Conservation (phyloP, 2,329 filamentous ascomycete species). For the Sporothrix variecibatus region DNA sequence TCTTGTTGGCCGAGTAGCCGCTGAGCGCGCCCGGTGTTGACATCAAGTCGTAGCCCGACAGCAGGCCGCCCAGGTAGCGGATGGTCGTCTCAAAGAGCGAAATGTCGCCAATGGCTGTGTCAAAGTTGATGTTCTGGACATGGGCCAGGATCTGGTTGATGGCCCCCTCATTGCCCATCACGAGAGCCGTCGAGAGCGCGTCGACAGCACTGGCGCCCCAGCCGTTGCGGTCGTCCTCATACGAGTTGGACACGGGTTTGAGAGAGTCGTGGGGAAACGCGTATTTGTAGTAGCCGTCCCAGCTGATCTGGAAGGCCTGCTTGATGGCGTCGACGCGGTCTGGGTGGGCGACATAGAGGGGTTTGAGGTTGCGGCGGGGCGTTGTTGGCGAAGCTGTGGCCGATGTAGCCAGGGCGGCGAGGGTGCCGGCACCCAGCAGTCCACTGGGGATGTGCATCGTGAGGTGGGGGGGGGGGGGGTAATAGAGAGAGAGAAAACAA, state of each 20-base stretch:
- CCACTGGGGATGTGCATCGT: constrained; percentile 24
- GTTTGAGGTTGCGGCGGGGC: constrained; percentile 14
- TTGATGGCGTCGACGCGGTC: constrained; percentile 62
- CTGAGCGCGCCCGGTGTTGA: constrained; percentile 59
- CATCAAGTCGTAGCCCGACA: constrained; percentile 76
- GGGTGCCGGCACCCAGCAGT: constrained; percentile 10
- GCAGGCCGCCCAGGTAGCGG: constrained; percentile 77
- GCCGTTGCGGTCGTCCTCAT: constrained; percentile 71
- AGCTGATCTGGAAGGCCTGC: constrained; percentile 68
- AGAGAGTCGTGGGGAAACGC: constrained; percentile 80
- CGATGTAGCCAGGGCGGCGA: constrained; percentile 23
- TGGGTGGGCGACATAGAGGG: constrained; percentile 38
- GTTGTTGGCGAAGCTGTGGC: constrained; percentile 21
- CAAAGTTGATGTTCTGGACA: constrained; percentile 71
- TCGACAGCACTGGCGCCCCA: constrained; percentile 87
- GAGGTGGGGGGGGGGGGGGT: background rate
- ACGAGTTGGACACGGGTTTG: constrained; percentile 65
- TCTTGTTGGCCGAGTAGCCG: constrained; percentile 41
- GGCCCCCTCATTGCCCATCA: constrained; percentile 71
- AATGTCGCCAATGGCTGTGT: constrained; percentile 59
- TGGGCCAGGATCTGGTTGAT: constrained; percentile 71
- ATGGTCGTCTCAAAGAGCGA: constrained; percentile 91
- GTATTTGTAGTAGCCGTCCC: constrained; percentile 71
- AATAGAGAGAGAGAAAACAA: background rate
- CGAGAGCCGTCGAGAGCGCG: constrained; percentile 73